Evolutionary conservation across 164 flowering plant genomes (phyloP), one percentile per base, ranked within the genome.

Genomic region (Annona cherimola): DNA sequence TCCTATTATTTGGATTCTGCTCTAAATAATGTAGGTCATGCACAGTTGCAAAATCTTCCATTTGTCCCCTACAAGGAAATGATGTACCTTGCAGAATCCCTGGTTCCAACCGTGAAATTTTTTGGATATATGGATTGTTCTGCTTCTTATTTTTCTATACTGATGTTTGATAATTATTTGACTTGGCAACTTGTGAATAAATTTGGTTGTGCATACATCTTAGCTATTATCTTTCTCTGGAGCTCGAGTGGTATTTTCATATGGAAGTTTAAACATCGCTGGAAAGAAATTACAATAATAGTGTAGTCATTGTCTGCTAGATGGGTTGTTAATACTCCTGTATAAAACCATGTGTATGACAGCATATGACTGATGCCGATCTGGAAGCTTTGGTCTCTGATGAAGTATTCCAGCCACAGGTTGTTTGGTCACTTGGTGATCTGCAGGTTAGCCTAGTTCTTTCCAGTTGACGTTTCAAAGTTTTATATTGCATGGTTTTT

Each of bases 371-470:
- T 54, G 97, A 93, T 83, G 96, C 84, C 67, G 99, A 95, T 76
- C 72, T 95, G n/a, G 83, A 86, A 74, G 99, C 97, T 43, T 73
- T 95, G 73, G 81, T 95, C 26, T 85, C 97, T 2, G 99, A 95
- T 85, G 97, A 90, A 82, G 83, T 95, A 73, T 95, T 93, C 76
- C 94, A 93, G 83, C 97, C 99, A 16, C 86, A 86, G 75, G 78
- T 81, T 60, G 69, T 90, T 50, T 95, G 99, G 99, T 86, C 88
- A 63, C 89, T 95, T 66, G 80, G 75, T 66, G 93, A 87, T 87
- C 65, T 95, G 63, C 99, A 95, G 93, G 99, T 90, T 69, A 41
- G 57, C 57, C 63, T 57, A 57, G 35, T 62, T 63, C 67, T 40
- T 41, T 41, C 42, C 67, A 50, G 35, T 26, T 26, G 35, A 26